Evolutionary conservation across 192 early-diverging fungal genomes (phyloP), one percentile per base, ranked within the genome.

Genomic region (Rhizophagus prolifer): DNA sequence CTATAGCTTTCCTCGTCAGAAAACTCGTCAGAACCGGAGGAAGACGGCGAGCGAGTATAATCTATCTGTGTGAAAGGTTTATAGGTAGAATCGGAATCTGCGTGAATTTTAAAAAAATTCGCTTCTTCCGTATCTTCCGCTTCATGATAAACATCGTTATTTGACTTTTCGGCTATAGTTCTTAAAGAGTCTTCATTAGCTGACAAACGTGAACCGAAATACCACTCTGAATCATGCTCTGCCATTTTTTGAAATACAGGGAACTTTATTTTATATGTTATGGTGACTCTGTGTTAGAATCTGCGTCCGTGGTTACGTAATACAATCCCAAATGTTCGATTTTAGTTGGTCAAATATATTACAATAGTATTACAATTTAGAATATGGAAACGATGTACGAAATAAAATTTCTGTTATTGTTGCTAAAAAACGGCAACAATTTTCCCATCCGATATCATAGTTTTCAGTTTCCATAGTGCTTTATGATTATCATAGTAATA

Each of bases 221-320:
- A 69, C 67, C 67, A 69, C 2, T 69, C 67, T 25, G 38, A 46
- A 23, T 69, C 67, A 69, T 25, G 21, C 41, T 69, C 67, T 0
- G 67, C 41, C 67, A 69, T 69, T 28, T 38, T 66, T 26, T 54
- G 14, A 6, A 50, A 54, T 21, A 54, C 16, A 4, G 3, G 6
- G 50, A 54, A 21, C 19, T 54, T 54, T 19, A 34, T 34, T 54
- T 54, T 19, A 34, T 34, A 50, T 14, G 36, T 38, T 38, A 50
- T 50, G 4, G 19, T 54, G 47, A 16, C 5, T 13, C 16, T 50
- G 4, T 50, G 4, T 21, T 54, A 21, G 16, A 54, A n/a, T 21
- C 14, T 54, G 14, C 4, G 47, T 50, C 13, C 12, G 46, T 14
- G 46, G 36, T 38, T 47, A 21, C 14, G 19, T 54, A 54, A 21